Evolutionary conservation across 495 filamentous ascomycete genomes (phyloP), one percentile per base, ranked within the genome.

Genomic region (Copromyces sp.): DNA sequence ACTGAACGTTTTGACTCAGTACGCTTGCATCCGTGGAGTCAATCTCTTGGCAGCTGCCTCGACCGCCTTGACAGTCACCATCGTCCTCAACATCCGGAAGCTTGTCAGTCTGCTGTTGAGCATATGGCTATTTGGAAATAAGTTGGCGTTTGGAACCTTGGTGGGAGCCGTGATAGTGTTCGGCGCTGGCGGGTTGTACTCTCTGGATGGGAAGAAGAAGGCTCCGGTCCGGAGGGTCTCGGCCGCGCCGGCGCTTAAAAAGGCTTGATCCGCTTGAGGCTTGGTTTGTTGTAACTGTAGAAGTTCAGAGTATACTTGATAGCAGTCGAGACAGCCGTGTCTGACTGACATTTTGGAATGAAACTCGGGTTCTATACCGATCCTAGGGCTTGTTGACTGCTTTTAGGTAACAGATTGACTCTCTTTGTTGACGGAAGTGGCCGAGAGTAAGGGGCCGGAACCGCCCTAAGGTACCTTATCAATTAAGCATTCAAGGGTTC

Each of bases 31-130:
- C 74, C 91, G 94, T 5, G 95, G 95, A 2, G 95, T 99, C 41
- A 98, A 99, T 75, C 87, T 97, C 24, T 85, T 99, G 4, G 92
- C 91, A 1, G 92, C 94, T 0, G 89, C 90, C 65, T 91, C 92
- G 3, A 94, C 95, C 17, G 97, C 95, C 0, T 84, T 99, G 69
- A 98, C 95, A 0, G 95, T 99, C 17, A 97, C 95, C 2, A 95
- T 99, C 53, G 92, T 97, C 40, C 86, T 99, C 37, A 99, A 98
- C 80, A 91, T 99, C 68, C 87, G 95, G 76, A 99, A 99, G 81
- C 84, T 99, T n/a, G 90, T 96, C 24, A 96, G 93, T 73, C 86
- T 98, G 71, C 79, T 97, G 73, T 77, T 98, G 45, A 98, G 95
- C 73, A 94, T 98, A 73, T 94, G 92, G 85, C 79, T 98, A 3